These are phyloP conservation scores for Daldinia bambusicola DNA, from an alignment of 495 filamentous ascomycete genomes.

Conservation along the genomic window DNA sequence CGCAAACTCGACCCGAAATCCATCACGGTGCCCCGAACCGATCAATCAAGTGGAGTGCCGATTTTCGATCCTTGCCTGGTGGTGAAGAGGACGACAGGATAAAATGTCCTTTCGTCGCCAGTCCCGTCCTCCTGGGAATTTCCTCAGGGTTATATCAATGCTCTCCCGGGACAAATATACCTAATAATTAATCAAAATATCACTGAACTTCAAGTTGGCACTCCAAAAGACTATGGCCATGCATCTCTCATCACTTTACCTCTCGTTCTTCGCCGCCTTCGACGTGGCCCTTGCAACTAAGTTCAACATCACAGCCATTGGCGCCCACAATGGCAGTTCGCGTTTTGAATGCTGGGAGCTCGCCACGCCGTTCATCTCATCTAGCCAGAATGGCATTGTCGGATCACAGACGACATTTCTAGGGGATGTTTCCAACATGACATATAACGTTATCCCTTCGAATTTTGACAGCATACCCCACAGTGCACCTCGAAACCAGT, in stretches of 20 bases:
- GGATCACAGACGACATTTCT: neutral
- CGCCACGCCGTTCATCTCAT: neutral
- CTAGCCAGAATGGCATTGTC: neutral
- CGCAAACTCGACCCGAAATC: neutral
- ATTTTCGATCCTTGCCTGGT: neutral
- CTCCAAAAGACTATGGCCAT: neutral
- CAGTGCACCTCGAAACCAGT: neutral
- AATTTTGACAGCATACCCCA: neutral
- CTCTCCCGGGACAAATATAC: neutral
- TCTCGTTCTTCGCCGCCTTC: neutral
- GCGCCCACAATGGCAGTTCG: neutral
- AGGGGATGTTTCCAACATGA: neutral
- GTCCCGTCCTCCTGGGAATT: neutral
- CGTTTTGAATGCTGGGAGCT: slow-evolving; percentile 5
- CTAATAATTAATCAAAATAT: too few relatives aligned
- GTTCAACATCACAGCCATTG: slow-evolving; percentile 1
- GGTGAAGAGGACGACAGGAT: neutral
- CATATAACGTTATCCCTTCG: neutral
- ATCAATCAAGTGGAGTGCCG: neutral
- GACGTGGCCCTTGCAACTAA: neutral
- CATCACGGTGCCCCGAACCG: neutral
- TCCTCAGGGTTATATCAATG: neutral
- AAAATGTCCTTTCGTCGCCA: neutral
- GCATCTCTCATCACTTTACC: neutral
- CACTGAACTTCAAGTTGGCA: too few relatives aligned